phyloP scores from a whole-genome alignment of 345 rosid genomes.

The Syzygium aromaticum region DNA sequence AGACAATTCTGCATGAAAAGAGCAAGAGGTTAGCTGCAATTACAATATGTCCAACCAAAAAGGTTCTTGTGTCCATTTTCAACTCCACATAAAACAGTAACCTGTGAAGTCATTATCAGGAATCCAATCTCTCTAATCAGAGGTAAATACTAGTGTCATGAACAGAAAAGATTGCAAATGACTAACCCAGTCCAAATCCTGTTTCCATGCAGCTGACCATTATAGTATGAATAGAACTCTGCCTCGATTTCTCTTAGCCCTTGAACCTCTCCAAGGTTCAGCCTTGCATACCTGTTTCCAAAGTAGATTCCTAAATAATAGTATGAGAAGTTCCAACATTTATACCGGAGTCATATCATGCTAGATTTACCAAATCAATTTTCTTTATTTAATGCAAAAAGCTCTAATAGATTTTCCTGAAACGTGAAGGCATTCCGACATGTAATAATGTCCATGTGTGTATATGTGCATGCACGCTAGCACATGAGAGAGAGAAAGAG shows the following conservation, averaged over 20 bases:
- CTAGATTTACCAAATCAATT: neutral
- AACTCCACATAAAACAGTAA: neutral
- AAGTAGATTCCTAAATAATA: conserved; percentile 1
- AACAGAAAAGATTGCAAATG: neutral
- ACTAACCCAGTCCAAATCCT: conserved; percentile 86
- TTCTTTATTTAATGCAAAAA: neutral
- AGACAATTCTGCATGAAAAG: conserved; percentile 41
- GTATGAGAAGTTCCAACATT: neutral
- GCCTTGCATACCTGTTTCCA: conserved; percentile 44
- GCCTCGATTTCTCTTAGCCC: conserved; percentile 52
- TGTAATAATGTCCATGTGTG: neutral
- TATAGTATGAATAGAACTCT: conserved; percentile 62
- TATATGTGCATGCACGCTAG: neutral
- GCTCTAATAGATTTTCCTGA: neutral
- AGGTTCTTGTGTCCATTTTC: neutral
- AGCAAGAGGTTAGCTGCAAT: neutral
- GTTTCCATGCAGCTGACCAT: conserved; percentile 75
- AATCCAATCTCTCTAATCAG: neutral
- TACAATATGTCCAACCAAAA: neutral
- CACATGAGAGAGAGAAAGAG: neutral
- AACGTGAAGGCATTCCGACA: neutral
- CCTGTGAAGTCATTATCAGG: neutral
- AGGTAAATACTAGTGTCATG: neutral
- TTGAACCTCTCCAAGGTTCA: conserved; percentile 51
- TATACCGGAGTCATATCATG: neutral